Percentiles rank a stretch among this genome's conserved stretches.
Conservation (phyloP, 2,329 filamentous ascomycete species). For the Coniochaeta hoffmannii region DNA sequence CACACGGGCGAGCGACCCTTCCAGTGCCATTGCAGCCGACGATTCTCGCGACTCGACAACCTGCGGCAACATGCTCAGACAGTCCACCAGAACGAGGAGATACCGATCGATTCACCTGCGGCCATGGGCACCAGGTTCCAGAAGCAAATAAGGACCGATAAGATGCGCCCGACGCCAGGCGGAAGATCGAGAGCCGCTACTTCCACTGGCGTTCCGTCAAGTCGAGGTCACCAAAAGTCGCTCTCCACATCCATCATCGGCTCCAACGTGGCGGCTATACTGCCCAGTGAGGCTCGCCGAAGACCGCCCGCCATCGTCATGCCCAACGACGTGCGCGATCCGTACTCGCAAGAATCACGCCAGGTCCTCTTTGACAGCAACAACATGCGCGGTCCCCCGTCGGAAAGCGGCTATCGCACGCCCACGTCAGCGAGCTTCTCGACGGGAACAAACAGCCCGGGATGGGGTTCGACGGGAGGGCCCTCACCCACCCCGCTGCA, state of each 20-base stretch:
- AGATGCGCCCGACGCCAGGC: conserved; percentile 61
- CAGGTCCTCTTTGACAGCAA: conserved; percentile 56
- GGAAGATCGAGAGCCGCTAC: conserved; percentile 71
- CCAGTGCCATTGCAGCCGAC: conserved; percentile 86
- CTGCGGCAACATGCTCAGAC: conserved; percentile 95
- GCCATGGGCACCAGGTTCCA: conserved; percentile 90
- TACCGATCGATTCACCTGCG: conserved; percentile 86
- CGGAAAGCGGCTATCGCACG: conserved; percentile 70
- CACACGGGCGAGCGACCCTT: conserved; percentile 97
- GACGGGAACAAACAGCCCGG: conserved; percentile 67
- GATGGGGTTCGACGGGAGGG: conserved; percentile 59
- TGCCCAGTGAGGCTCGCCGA: conserved; percentile 59
- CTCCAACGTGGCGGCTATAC: conserved; percentile 62
- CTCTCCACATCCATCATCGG: conserved; percentile 82
- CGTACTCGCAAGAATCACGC: conserved; percentile 62
- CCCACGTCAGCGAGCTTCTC: conserved; percentile 81
- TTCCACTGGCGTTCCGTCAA: conserved; percentile 61
- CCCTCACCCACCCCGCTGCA: conserved; percentile 67
- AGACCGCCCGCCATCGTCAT: conserved; percentile 78
- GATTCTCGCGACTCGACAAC: conserved; percentile 92
- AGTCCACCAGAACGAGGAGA: conserved; percentile 95
- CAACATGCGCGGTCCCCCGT: conserved; percentile 61
- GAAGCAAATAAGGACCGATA: conserved; percentile 81
- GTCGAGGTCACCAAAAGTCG: conserved; percentile 75
- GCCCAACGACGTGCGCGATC: conserved; percentile 58